Evolutionary conservation across 768 basidiomycete genomes (phyloP), one percentile per base, ranked within the genome.

Genomic region (Termitomyces sp.): DNA sequence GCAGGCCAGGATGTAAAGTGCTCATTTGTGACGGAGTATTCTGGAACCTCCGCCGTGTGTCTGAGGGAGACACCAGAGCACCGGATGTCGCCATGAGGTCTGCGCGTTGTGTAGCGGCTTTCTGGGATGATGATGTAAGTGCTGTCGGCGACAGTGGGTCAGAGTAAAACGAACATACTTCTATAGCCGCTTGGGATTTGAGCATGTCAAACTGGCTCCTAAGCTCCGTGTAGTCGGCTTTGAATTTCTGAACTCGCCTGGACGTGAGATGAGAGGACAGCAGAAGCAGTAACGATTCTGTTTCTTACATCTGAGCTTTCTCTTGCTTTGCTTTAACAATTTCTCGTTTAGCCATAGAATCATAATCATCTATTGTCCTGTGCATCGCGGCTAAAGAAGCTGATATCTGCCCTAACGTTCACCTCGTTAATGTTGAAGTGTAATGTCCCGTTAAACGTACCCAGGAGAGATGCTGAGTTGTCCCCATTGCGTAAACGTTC

Each of bases 261-360:
- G 13, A 32, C 35, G 45, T 22, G 45, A 3, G 54, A 13, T 18
- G 57, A 28, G n/a, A 32, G 54, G 3, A 36, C 54, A 51, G 51
- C 57, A 22, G 38, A 44, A 26, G 47, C 20, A 57, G 9, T 5
- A 26, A 55, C n/a, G 22, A 46, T 11, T 54, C 9, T 3, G 11
- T 48, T 43, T 73, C 84, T 65, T 65, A 94, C 92, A 90, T 88
- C 68, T 90, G 81, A 0, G 95, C 97, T 74, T 98, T 98, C 75
- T 98, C 96, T 71, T 94, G 88, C 74, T 97, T 98, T 46, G 91
- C 86, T 64, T 91, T 93, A 53, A 98, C 94, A 67, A 97, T 93
- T 72, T 99, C 97, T 60, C 95, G 81, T 75, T 88, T 92, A 0
- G 92, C 93, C 91, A 98, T 94, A 9, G 90, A 88, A 65, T 98